Conservation (phyloP, 495 filamentous ascomycete genomes). For the Podospora conica region DNA sequence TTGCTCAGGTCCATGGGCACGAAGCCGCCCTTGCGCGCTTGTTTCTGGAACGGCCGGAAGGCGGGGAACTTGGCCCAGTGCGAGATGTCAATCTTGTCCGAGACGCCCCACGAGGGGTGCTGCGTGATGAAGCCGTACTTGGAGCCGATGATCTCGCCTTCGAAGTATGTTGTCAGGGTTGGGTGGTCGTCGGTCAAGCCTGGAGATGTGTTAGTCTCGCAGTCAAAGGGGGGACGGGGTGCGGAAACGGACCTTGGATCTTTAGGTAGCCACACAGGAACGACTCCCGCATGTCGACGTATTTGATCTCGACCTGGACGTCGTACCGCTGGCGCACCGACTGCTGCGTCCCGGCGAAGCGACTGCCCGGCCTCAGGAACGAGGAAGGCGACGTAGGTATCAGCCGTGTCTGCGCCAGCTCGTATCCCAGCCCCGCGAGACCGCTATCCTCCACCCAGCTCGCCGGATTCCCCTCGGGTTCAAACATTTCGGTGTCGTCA, state of each 20-base stretch:
- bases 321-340: constrained; percentile 88
- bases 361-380: constrained; percentile 80
- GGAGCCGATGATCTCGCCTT: constrained; percentile 94
- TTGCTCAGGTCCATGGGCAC: constrained; percentile 57
- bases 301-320: constrained; percentile 94
- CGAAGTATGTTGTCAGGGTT: constrained; percentile 94
- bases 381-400: constrained; percentile 64
- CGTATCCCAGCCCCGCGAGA: constrained; percentile 47
- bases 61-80: constrained; percentile 91
- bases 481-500: constrained; percentile 20
- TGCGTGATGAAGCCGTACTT: constrained; percentile 91
- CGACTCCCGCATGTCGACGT: constrained; percentile 91
- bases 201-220: constrained; percentile 27
- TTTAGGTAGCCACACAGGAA: constrained; percentile 93
- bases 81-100: constrained; percentile 83
- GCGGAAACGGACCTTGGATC: constrained; percentile 71
- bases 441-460: constrained; percentile 29
- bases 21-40: constrained; percentile 55
- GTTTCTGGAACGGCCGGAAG: constrained; percentile 72
- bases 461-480: constrained; percentile 12
- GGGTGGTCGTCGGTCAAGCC: constrained; percentile 93
- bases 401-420: constrained; percentile 60
- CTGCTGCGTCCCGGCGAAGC: constrained; percentile 83
- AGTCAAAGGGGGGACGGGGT: neutral
- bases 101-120: constrained; percentile 85